A percentile compares a stretch with the other conserved stretches of the same genome.
Evolutionary conservation across 352 stramenopile genomes (phyloP).

Genomic region (Globisporangium recalcitrans): DNA sequence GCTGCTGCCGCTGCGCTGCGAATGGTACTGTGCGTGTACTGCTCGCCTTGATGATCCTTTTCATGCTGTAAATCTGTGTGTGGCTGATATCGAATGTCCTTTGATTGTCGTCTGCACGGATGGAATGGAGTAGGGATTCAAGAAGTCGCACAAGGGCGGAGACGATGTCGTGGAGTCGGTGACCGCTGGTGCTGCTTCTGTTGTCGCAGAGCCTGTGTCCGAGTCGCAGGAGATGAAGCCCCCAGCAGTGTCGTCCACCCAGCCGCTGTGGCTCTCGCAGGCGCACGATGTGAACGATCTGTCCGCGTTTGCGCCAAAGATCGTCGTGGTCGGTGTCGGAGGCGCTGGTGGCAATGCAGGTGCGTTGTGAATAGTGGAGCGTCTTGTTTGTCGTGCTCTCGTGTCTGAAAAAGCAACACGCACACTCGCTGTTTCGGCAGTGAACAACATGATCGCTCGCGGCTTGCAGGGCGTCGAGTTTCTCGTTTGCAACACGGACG

Average conservation of each 20-base stretch:
- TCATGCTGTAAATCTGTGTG: not conserved
- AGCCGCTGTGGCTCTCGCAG: slow-evolving; percentile 74
- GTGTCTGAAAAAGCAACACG: not conserved
- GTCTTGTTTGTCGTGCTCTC: not conserved
- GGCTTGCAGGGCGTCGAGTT: slow-evolving; percentile 82
- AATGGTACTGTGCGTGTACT: slow-evolving; percentile 34
- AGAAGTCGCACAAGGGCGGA: slow-evolving; percentile 47
- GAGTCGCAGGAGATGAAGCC: slow-evolving; percentile 39
- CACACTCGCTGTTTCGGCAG: slow-evolving; percentile 20
- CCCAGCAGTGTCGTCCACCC: slow-evolving; percentile 44
- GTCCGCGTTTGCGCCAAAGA: slow-evolving; percentile 77
- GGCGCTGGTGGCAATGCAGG: slow-evolving; percentile 86
- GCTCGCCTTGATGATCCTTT: not conserved
- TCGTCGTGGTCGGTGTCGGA: slow-evolving; percentile 84
- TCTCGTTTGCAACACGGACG: slow-evolving; percentile 90
- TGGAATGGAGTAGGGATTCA: slow-evolving; percentile 30
- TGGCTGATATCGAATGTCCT: not conserved
- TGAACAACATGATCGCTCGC: slow-evolving; percentile 89
- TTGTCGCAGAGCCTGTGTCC: not conserved
- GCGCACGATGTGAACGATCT: slow-evolving; percentile 56
- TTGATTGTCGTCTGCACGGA: not conserved
- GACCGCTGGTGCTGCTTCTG: slow-evolving; percentile 5
- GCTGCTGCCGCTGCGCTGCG: slow-evolving; percentile 62
- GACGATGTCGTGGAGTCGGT: slow-evolving; percentile 10
- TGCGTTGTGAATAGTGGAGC: slow-evolving; percentile 11